Evolutionary conservation across 257 asterid species (phyloP).

Genomic region (Fraxinus excelsior): DNA sequence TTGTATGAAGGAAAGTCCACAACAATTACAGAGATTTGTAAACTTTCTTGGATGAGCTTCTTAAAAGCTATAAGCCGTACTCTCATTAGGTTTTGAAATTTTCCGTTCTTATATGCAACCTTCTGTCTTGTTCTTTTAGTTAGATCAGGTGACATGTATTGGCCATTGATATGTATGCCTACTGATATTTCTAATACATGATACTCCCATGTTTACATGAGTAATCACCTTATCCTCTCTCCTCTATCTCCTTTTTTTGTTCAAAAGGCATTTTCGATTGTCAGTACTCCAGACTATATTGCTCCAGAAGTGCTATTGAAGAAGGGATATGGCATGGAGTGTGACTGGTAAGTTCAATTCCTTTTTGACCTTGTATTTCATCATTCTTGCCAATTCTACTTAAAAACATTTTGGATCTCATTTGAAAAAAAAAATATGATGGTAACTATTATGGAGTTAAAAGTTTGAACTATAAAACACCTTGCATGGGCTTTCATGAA

Average conservation of each 20-base stretch:
- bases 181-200: not conserved
- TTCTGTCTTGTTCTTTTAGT: not conserved
- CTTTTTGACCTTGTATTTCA: constrained; percentile 1
- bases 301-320: constrained; percentile 97
- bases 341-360: constrained; percentile 82
- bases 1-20: not conserved
- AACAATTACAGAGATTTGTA: not conserved
- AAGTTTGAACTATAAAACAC: constrained; percentile 1
- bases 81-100: not conserved
- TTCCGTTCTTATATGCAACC: not conserved
- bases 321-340: constrained; percentile 98
- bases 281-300: constrained; percentile 97
- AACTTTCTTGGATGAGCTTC: not conserved
- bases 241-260: constrained; percentile 1
- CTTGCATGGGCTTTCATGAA: not conserved
- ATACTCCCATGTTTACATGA: not conserved
- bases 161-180: not conserved
- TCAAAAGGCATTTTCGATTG: constrained; percentile 93
- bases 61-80: not conserved
- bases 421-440: not conserved
- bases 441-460: not conserved
- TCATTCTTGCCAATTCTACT: not conserved
- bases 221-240: not conserved
- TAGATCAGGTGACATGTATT: not conserved
- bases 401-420: constrained; percentile 19